Evolutionary conservation across 2,329 filamentous ascomycete genomes (phyloP), one percentile per base, ranked within the genome.

Genomic region (Cladosporium oxysporum): DNA sequence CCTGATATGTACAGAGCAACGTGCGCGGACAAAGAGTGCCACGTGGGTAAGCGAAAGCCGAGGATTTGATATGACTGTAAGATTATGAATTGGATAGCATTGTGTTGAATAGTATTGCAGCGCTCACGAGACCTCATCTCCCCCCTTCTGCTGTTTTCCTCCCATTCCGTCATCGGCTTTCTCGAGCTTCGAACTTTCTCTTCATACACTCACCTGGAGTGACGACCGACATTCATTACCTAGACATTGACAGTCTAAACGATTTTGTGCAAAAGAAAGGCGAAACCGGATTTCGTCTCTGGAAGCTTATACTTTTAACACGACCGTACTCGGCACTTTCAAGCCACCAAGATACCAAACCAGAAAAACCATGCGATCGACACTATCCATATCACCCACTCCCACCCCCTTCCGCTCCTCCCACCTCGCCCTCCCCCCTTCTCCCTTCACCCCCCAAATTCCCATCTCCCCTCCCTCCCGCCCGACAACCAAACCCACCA

Each of bases 371-470:
- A 76, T 76, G 73, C 74, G 73, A 58, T 70, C 69, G 47, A 70
- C 70, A 58, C 68, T 76, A 29, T 74, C 70, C 11, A 79, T 82
- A 60, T 72, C 73, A 23, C 74, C 79, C 7, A 68, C 74, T 21
- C 73, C 79, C 6, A 69, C 76, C 1, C 79, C 80, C 8, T 82
- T 79, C 74, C 79, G 78, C 69, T 75, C 80, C 47, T 82, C 81
- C 5, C 67, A 72, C 12, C 79, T 83, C 35, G 73, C 80, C 28
- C 79, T 81, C 33, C 80, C 80, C 10, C 77, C 79, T 0, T 81
- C 80, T 0, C 80, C 81, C 1, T 82, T 80, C 73, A 29, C 49
- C 16, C 52, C 70, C 2, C 59, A 58, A 59, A 68, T 72, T 18
- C 71, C 71, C n/a, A 65, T 69, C 60, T 70, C 67, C 14, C 69